A percentile compares a stretch with the other conserved stretches of the same genome.
These are phyloP conservation scores for Trichoderma lentiforme DNA, from an alignment of 2,329 filamentous ascomycete genomes.

Conservation along the genomic window DNA sequence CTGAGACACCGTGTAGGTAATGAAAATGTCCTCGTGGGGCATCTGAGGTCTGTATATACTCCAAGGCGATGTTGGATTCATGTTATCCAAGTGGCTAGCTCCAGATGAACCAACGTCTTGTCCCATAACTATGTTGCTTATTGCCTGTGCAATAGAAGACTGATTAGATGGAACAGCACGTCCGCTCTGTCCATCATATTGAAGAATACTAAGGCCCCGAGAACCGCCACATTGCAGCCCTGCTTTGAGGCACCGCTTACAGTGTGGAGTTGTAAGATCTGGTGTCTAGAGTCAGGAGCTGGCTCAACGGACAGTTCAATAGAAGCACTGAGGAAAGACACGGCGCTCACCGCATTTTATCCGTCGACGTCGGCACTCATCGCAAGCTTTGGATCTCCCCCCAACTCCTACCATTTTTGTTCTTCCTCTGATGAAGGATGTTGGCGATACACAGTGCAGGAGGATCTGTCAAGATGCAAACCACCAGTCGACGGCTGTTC, in stretches of 20 bases:
- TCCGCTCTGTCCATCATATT: not conserved
- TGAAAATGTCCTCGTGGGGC: not conserved
- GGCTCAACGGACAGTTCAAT: not conserved
- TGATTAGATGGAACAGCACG: not conserved
- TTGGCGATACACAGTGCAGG: not conserved
- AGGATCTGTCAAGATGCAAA: not conserved
- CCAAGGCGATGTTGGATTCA: not conserved
- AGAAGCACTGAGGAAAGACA: not conserved
- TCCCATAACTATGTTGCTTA: not conserved
- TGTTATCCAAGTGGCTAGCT: not conserved
- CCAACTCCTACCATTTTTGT: not conserved
- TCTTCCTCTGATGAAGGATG: not conserved
- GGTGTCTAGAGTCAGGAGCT: not conserved
- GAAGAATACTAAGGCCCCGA: not conserved
- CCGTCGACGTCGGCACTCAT: not conserved
- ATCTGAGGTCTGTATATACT: not conserved
- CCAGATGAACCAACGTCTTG: not conserved
- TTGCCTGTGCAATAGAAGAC: not conserved
- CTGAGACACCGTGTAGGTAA: not conserved
- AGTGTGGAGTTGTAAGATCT: not conserved
- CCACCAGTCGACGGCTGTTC: not conserved
- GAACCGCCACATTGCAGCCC: not conserved
- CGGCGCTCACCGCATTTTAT: not conserved
- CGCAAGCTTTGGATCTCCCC: not conserved
- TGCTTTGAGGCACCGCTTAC: not conserved